phyloP scores from a whole-genome alignment of 345 rosid genomes.

The Gossypium bickii region DNA sequence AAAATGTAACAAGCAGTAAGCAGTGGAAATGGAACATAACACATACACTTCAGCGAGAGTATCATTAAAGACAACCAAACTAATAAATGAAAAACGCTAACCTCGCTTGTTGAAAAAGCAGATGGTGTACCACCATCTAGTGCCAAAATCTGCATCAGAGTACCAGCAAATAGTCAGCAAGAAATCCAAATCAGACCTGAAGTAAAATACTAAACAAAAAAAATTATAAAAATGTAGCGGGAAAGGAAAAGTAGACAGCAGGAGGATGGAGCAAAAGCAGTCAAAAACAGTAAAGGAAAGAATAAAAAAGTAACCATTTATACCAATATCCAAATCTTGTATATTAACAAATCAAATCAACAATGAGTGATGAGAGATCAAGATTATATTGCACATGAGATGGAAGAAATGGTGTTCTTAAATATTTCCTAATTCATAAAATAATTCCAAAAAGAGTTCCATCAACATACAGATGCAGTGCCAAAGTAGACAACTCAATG shows the following conservation, averaged over 20 bases:
- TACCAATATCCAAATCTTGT: not conserved
- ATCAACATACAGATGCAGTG: not conserved
- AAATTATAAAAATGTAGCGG: not conserved
- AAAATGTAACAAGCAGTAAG: not conserved
- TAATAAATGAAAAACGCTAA: constrained; percentile 11
- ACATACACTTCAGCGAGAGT: not conserved
- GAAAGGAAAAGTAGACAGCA: not conserved
- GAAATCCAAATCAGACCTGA: constrained; percentile 8
- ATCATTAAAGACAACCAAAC: not conserved
- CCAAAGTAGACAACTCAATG: too few relatives aligned
- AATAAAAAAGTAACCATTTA: not conserved
- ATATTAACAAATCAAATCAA: not conserved
- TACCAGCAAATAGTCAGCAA: not conserved
- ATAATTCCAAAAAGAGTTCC: not conserved
- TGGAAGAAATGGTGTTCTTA: not conserved
- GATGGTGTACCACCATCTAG: constrained; percentile 27
- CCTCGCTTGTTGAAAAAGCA: constrained; percentile 59
- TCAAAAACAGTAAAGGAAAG: not conserved
- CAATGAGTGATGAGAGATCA: not conserved
- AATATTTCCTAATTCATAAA: not conserved
- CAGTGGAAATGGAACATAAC: not conserved
- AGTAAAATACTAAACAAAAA: not conserved
- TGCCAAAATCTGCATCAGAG: constrained; percentile 39
- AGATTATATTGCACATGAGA: not conserved
- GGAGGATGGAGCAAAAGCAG: not conserved